Evolutionary conservation across 768 basidiomycete genomes (phyloP), one percentile per base, ranked within the genome.

Genomic region (Tulasnella sp.): DNA sequence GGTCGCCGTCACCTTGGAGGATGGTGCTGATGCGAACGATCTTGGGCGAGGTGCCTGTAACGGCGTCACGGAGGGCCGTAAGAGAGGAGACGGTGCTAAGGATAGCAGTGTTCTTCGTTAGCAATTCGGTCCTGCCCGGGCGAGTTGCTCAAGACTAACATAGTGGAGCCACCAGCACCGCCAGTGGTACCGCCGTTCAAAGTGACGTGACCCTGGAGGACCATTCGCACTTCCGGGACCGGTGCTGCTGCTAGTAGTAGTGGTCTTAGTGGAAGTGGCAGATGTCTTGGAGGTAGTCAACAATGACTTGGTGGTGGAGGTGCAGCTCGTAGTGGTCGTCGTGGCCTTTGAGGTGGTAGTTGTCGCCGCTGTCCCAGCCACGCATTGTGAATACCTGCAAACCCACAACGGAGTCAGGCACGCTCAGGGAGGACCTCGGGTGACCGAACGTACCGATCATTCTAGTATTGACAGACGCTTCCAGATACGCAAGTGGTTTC

Each of bases 161-260:
- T 78, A 12, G 70, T 58, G 14, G 68, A 15, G 12, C 77, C 77
- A 25, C 77, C 77, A 8, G 77, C 77, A 54, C 77, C 77, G 19
- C 77, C 77, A 42, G 77, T 78, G 19, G 77, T 78, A 12, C 77
- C 77, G 36, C 77, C 77, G 64, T 78, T 78, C 25, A 78, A 11
- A 5, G 77, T 78, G 31, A 77, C 77, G 70, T 76, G 78, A 25
- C 77, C 77, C 58, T 67, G 6, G 25, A 67, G n/a, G n/a, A 34
- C 58, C 58, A 34, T 25, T 67, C 15, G 52, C 52, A n/a, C 52
- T 54, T 54, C 15, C n/a, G 52, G 15, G 15, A 15, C 15, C n/a
- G 15, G 52, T n/a, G 52, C 6, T 67, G n/a, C 25, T 67, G 17
- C 58, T 17, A 25, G 58, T 67, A 25, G 58, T 25, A 25, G 58